phyloP scores from a whole-genome alignment of 2,329 filamentous ascomycete genomes.

The Nigrospora osmanthi region DNA sequence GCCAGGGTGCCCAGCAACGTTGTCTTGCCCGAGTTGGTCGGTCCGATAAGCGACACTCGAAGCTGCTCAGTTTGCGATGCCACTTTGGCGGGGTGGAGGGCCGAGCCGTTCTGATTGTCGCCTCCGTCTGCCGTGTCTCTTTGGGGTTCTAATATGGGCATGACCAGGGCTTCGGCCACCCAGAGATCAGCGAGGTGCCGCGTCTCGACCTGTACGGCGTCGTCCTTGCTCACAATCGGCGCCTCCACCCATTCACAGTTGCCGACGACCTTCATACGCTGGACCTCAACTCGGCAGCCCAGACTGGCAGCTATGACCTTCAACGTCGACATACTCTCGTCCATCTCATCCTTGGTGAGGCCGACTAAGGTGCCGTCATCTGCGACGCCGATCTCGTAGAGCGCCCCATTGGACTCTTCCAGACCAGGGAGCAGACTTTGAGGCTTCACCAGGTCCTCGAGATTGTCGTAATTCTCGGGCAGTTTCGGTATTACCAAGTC shows the following conservation, averaged over 20 bases:
- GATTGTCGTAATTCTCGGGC: constrained; percentile 51
- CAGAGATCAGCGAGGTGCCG: constrained; percentile 53
- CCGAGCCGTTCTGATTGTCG: neutral
- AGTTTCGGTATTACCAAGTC: constrained; percentile 69
- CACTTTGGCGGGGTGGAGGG: constrained; percentile 26
- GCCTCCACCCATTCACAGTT: constrained; percentile 67
- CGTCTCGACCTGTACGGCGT: constrained; percentile 16
- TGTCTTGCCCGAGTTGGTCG: constrained; percentile 88
- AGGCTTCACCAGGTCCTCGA: constrained; percentile 37
- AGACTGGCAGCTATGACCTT: constrained; percentile 87
- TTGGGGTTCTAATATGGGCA: constrained; percentile 52
- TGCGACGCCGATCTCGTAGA: constrained; percentile 94
- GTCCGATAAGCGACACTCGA: constrained; percentile 78
- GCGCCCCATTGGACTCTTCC: constrained; percentile 84
- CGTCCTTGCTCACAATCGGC: constrained; percentile 18
- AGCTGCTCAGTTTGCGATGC: constrained; percentile 64
- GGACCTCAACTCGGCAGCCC: constrained; percentile 75
- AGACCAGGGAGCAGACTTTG: constrained; percentile 65
- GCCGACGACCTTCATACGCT: constrained; percentile 77
- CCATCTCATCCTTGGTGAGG: constrained; percentile 81
- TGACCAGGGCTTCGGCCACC: constrained; percentile 87
- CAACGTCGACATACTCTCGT: constrained; percentile 80
- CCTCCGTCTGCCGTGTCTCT: constrained; percentile 6
- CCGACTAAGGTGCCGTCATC: constrained; percentile 91
- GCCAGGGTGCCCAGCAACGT: constrained; percentile 82